Base-by-base conservation (phyloP, 2,329 filamentous ascomycete species). In the Claviceps citrina region DNA sequence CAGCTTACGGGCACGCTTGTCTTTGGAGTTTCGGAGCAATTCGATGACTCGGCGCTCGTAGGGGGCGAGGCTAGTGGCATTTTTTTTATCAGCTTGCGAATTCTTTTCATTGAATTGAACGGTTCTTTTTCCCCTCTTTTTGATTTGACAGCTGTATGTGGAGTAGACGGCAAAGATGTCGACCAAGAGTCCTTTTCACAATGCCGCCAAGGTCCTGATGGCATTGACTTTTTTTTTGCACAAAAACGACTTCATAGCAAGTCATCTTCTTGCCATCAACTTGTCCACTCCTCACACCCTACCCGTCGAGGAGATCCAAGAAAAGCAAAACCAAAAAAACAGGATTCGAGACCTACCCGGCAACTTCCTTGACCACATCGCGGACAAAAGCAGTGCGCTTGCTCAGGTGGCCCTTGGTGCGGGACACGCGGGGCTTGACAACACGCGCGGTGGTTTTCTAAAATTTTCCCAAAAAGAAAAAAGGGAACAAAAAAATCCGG, bases 41-140 rank as follows among this genome's bases (percentile, higher is more conserved):
- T 98, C 91, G 64, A 98, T 93, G 57, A 98, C 84, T 64, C 91
- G 86, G 69, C 91, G 89, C 81, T 98, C 91, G 67, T 98, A 91
- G 60, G 84, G 84, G 56, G 84, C 84, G 56, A 91, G 82, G 62
- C 84, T 81, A 45, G 33, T 13, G 26, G 33, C 7, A 2, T 3
- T 25, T 13, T 3, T 27, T 15, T n/a, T n/a, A n/a, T n/a, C n/a
- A n/a, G n/a, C n/a, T n/a, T n/a, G n/a, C n/a, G n/a, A n/a, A n/a
- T n/a, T n/a, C n/a, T n/a, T n/a, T n/a, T n/a, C n/a, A n/a, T n/a
- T n/a, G n/a, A 33, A 19, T n/a, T 33, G 8, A 5, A 18, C n/a
- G 16, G 3, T 5, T 5, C n/a, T 6, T 18, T 18, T 15, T 2
- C 3, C 1, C 2, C 9, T 7, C 5, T 0, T 9, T 19, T 31